These are phyloP conservation scores for Trametes versicolor DNA, from an alignment of 1,284 basidiomycete genomes.

Conservation along the genomic window DNA sequence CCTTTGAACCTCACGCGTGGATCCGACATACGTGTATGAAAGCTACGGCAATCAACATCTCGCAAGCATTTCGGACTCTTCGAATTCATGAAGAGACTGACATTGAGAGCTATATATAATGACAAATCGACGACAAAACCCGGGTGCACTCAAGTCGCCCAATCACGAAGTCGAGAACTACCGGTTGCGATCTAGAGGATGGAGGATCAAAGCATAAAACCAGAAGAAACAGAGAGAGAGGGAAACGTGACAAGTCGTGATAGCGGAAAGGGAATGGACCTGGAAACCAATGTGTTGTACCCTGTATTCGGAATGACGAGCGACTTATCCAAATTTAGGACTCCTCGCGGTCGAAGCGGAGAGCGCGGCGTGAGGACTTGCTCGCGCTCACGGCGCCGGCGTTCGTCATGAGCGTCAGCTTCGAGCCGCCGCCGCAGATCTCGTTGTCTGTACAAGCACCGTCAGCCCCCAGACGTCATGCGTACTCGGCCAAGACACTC, in stretches of 20 bases:
- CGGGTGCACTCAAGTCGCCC: not conserved
- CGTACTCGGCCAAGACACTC: slow-evolving; percentile 1
- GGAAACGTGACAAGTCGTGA: not conserved
- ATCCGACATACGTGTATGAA: not conserved
- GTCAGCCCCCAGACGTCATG: not conserved
- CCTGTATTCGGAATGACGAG: not conserved
- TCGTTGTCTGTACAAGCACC: slow-evolving; percentile 9
- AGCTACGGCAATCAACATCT: not conserved
- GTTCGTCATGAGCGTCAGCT: slow-evolving; percentile 33
- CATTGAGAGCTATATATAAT: not conserved
- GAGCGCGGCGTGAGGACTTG: slow-evolving; percentile 7
- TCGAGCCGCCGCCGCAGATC: slow-evolving; percentile 38
- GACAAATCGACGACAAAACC: not conserved
- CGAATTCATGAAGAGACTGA: not conserved
- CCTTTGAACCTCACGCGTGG: not conserved
- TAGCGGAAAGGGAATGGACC: not conserved
- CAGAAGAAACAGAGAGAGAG: not conserved
- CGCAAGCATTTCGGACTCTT: not conserved
- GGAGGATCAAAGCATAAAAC: not conserved
- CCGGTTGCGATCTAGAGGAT: not conserved
- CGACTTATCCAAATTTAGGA: not conserved
- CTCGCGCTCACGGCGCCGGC: slow-evolving; percentile 2
- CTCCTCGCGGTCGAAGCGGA: slow-evolving; percentile 11
- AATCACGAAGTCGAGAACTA: not conserved
- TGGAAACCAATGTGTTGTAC: not conserved